phyloP scores from a whole-genome alignment of 2,329 filamentous ascomycete genomes.

The Hortaea werneckii region DNA sequence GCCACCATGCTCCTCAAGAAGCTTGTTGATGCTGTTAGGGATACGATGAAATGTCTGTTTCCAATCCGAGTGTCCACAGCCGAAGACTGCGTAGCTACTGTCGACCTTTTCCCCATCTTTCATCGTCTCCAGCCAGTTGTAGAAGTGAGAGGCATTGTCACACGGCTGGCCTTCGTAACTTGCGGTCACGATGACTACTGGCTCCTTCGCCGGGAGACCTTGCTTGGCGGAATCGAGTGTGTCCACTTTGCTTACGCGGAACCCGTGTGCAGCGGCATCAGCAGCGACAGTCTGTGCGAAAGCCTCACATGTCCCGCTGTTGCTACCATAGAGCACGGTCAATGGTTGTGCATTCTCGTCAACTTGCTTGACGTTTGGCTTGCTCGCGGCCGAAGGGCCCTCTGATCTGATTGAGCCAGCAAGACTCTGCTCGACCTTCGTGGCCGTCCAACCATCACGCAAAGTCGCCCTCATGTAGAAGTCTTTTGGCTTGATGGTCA shows the following conservation, averaged over 20 bases:
- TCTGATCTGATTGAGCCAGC: conserved; percentile 1
- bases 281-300: conserved; percentile 54
- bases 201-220: conserved; percentile 49
- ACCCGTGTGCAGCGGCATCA: conserved; percentile 51
- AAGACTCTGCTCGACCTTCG: conserved; percentile 1
- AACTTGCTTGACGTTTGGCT: neutral
- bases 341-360: conserved; percentile 31
- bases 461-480: conserved; percentile 53
- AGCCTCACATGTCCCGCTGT: conserved; percentile 64
- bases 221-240: conserved; percentile 53
- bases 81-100: conserved; percentile 54
- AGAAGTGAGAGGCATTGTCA: conserved; percentile 60
- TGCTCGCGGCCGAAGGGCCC: neutral
- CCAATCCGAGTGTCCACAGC: conserved; percentile 53
- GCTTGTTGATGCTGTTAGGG: conserved; percentile 51
- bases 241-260: conserved; percentile 41
- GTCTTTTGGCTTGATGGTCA: conserved; percentile 55
- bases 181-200: conserved; percentile 57
- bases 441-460: conserved; percentile 20
- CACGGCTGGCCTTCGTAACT: conserved; percentile 67
- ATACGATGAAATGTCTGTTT: conserved; percentile 54
- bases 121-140: conserved; percentile 52
- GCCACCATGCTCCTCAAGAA: conserved; percentile 43
- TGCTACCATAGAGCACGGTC: conserved; percentile 63
- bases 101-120: conserved; percentile 41